These are phyloP conservation scores for Termitomyces heimii DNA, from an alignment of 768 basidiomycete genomes.

Conservation along the genomic window DNA sequence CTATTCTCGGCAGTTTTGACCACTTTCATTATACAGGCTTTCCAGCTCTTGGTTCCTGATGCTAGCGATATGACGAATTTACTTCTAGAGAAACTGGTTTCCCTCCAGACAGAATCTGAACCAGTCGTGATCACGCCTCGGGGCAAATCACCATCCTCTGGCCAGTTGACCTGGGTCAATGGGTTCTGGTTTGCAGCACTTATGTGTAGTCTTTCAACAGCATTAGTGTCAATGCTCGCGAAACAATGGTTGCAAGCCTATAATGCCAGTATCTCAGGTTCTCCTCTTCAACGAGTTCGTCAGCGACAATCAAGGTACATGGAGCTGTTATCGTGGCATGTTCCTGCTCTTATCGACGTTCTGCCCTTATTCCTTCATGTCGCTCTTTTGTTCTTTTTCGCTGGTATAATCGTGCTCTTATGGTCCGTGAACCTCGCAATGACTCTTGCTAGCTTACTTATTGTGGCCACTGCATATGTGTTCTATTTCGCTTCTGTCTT, in stretches of 20 bases:
- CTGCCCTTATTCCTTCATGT: slow-evolving; percentile 34
- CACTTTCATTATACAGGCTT: slow-evolving; percentile 37
- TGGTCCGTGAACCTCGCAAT: slow-evolving; percentile 30
- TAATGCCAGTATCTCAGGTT: slow-evolving; percentile 26
- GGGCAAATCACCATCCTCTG: slow-evolving; percentile 6
- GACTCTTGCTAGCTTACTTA: slow-evolving; percentile 26
- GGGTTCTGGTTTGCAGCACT: slow-evolving; percentile 42
- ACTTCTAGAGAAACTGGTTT: slow-evolving; percentile 25
- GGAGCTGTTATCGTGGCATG: slow-evolving; percentile 31
- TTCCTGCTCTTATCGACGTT: slow-evolving; percentile 31
- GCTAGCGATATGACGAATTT: slow-evolving; percentile 27
- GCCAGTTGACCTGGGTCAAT: slow-evolving; percentile 33
- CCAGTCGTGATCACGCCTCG: slow-evolving; percentile 3
- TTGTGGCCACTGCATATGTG: slow-evolving; percentile 27
- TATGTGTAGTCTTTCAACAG: slow-evolving; percentile 34
- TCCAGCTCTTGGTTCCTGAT: slow-evolving; percentile 29
- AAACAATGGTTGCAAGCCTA: slow-evolving; percentile 40
- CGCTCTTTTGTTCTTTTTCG: slow-evolving; percentile 36
- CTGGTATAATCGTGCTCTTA: slow-evolving; percentile 33
- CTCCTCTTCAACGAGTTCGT: slow-evolving; percentile 29
- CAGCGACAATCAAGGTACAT: slow-evolving; percentile 30
- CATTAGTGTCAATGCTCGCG: slow-evolving; percentile 38
- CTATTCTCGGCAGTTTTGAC: slow-evolving; percentile 39
- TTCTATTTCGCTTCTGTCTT: slow-evolving; percentile 33
- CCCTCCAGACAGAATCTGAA: slow-evolving; percentile 17